Evolutionary conservation across 1,284 basidiomycete genomes (phyloP).

Genomic region (Heterobasidion irregulare): DNA sequence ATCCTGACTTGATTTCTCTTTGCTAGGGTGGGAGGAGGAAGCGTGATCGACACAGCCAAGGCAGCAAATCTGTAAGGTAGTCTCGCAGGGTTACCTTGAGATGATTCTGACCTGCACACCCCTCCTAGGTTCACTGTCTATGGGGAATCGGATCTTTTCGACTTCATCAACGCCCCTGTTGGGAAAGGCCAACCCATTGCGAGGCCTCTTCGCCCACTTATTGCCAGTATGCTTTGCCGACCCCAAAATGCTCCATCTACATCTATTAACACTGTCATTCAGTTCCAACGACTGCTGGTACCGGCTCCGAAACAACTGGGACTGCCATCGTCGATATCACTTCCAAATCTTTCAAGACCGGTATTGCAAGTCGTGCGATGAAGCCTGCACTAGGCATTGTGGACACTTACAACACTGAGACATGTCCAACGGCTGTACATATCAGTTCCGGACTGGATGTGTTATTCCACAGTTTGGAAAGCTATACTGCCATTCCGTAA

Average conservation of each 20-base stretch:
- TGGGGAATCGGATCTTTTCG: conserved; percentile 85
- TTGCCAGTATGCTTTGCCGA: conserved; percentile 47
- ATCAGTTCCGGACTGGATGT: conserved; percentile 92
- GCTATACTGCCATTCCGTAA: conserved; percentile 84
- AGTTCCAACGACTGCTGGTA: conserved; percentile 95
- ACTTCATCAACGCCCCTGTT: conserved; percentile 95
- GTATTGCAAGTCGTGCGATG: conserved; percentile 87
- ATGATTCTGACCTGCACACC: background rate
- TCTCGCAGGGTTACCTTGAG: background rate
- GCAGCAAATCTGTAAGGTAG: conserved; percentile 78
- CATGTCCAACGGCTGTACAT: conserved; percentile 71
- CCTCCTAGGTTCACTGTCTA: conserved; percentile 69
- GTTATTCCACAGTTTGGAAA: conserved; percentile 91
- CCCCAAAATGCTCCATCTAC: background rate
- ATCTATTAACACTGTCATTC: conserved; percentile 1
- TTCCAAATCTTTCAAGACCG: conserved; percentile 90
- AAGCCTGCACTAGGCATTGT: conserved; percentile 87
- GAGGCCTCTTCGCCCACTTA: conserved; percentile 73
- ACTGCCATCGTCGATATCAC: conserved; percentile 93
- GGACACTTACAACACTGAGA: conserved; percentile 64
- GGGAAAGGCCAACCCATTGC: conserved; percentile 87
- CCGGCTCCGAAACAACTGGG: conserved; percentile 98
- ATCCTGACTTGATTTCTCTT: background rate
- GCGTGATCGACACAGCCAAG: conserved; percentile 94
- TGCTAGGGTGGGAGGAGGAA: conserved; percentile 83